Conservation (phyloP, 1,284 basidiomycete genomes). For the Malassezia yamatoensis region DNA sequence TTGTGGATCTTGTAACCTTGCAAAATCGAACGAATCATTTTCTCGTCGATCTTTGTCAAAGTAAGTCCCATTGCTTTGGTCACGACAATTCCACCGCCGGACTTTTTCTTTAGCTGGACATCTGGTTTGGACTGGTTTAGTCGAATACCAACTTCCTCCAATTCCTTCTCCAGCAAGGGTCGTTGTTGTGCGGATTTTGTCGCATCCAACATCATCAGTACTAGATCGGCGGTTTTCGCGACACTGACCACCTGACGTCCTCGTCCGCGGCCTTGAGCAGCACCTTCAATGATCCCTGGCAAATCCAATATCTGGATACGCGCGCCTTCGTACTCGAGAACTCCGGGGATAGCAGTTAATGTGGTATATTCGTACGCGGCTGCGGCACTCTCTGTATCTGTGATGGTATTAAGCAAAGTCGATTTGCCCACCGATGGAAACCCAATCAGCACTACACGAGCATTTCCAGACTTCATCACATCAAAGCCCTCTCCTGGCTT, state of each 20-base stretch:
- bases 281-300: constrained; percentile 94
- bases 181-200: constrained; percentile 92
- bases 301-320: constrained; percentile 59
- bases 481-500: constrained; percentile 42
- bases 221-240: constrained; percentile 85
- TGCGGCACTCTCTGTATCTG: constrained; percentile 74
- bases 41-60: constrained; percentile 86
- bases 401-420: constrained; percentile 80
- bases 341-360: constrained; percentile 54
- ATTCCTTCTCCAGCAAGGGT: constrained; percentile 72
- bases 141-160: constrained; percentile 91
- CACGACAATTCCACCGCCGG: constrained; percentile 62
- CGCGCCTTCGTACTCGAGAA: constrained; percentile 51
- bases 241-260: constrained; percentile 79
- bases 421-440: constrained; percentile 73
- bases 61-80: constrained; percentile 56
- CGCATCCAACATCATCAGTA: constrained; percentile 81
- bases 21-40: constrained; percentile 80
- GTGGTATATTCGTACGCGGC: constrained; percentile 96
- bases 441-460: constrained; percentile 70
- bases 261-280: constrained; percentile 66
- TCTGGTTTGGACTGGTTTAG: constrained; percentile 82
- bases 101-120: constrained; percentile 60
- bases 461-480: constrained; percentile 42
- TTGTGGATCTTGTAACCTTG: constrained; percentile 50